These are phyloP conservation scores for Fusarium tricinctum DNA, from an alignment of 2,329 filamentous ascomycete genomes.

Conservation along the genomic window DNA sequence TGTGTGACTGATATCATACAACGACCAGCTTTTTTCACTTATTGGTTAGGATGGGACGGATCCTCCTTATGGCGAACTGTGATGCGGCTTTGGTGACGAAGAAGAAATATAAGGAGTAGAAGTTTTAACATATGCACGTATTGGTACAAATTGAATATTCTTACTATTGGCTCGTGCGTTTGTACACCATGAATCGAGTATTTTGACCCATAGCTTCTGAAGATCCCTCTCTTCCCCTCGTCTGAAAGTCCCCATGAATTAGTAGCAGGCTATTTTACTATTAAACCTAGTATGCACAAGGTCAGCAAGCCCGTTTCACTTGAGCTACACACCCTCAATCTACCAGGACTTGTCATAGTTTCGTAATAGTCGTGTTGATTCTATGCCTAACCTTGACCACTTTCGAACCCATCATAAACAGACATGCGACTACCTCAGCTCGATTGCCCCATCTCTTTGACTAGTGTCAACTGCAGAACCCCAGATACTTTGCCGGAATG, in stretches of 20 bases:
- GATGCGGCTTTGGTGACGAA: not conserved
- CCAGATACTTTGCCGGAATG: slow-evolving; percentile 9
- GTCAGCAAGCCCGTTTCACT: too few species aligned
- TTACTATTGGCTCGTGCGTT: too few species aligned
- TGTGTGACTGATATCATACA: not conserved
- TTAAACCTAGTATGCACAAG: too few species aligned
- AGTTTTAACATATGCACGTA: not conserved
- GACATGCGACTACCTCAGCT: slow-evolving; percentile 14
- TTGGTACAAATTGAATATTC: not conserved
- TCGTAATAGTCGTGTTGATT: slow-evolving; percentile 24
- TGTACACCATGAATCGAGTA: too few species aligned
- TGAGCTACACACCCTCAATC: not conserved
- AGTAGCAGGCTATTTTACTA: not conserved
- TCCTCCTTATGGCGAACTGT: too few species aligned
- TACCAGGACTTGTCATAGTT: slow-evolving; percentile 11
- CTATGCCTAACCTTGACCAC: slow-evolving; percentile 21
- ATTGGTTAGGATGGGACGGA: not conserved
- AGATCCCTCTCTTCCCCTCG: too few species aligned
- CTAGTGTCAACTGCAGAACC: slow-evolving; percentile 24
- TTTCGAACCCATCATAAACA: slow-evolving; percentile 15
- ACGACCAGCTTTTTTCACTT: not conserved
- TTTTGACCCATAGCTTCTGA: too few species aligned
- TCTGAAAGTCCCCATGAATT: not conserved
- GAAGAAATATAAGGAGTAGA: not conserved
- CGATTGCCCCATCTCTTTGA: slow-evolving; percentile 23